Percentiles rank a stretch among this genome's conserved stretches.
These are phyloP conservation scores for Cryptosporidium canis DNA, from an alignment of 169 alveolate genomes.

Conservation along the genomic window DNA sequence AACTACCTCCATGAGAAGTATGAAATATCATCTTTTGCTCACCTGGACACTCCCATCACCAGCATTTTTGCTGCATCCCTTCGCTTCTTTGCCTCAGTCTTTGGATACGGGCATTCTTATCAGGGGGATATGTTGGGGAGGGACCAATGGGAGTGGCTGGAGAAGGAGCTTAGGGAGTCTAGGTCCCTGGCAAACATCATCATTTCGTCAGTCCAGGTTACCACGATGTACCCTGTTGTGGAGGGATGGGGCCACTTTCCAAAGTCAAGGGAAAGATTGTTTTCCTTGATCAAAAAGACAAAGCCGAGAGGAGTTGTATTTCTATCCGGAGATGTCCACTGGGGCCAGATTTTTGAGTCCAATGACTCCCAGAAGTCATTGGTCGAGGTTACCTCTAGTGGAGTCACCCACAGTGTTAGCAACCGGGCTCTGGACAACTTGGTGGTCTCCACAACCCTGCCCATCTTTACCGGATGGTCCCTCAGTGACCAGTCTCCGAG, in stretches of 20 bases:
- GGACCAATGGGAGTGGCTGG: constrained; percentile 91
- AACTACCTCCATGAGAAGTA: constrained; percentile 1
- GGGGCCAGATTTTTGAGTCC: constrained; percentile 74
- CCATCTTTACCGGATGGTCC: constrained; percentile 16
- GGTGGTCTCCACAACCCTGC: constrained; percentile 33
- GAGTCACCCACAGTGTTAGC: constrained; percentile 75
- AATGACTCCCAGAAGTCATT: constrained; percentile 15
- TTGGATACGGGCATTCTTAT: constrained; percentile 74
- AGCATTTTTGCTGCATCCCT: constrained; percentile 68
- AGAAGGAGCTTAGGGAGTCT: constrained; percentile 85
- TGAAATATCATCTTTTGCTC: constrained; percentile 29
- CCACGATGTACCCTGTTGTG: constrained; percentile 74
- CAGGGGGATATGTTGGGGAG: constrained; percentile 87
- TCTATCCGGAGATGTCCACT: constrained; percentile 88
- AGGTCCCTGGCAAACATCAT: constrained; percentile 85
- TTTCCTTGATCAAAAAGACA: constrained; percentile 77
- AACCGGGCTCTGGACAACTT: constrained; percentile 10
- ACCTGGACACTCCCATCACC: constrained; percentile 24
- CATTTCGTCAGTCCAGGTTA: constrained; percentile 88
- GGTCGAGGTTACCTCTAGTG: constrained; percentile 76
- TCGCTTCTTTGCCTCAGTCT: constrained; percentile 18
- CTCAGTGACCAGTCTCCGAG: constrained; percentile 34
- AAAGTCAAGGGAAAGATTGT: constrained; percentile 78
- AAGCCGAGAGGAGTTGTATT: constrained; percentile 82
- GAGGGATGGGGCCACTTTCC: constrained; percentile 88